Conservation (phyloP, 352 stramenopile species). For the Phytopythium aichiense region DNA sequence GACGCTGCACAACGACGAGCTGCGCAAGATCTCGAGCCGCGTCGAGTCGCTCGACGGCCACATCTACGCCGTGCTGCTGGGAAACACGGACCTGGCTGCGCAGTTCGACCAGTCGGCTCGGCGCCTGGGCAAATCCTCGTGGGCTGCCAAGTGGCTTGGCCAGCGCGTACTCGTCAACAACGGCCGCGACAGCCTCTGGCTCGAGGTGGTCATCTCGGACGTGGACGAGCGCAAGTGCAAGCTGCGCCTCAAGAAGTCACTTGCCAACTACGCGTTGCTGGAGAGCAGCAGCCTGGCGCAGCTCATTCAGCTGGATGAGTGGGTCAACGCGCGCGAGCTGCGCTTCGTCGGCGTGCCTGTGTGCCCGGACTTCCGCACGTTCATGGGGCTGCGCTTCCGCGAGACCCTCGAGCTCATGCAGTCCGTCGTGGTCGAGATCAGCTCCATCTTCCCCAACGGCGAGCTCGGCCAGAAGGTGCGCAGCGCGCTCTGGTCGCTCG, state of each 20-base stretch:
- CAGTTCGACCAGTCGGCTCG: slow-evolving; percentile 12
- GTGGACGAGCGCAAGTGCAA: slow-evolving; percentile 65
- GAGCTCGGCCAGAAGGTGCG: slow-evolving; percentile 50
- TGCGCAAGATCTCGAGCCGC: slow-evolving; percentile 27
- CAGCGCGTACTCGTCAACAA: slow-evolving; percentile 67
- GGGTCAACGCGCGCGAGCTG: slow-evolving; percentile 51
- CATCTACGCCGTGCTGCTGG: slow-evolving; percentile 47
- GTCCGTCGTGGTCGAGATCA: slow-evolving; percentile 60
- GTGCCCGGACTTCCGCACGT: slow-evolving; percentile 59
- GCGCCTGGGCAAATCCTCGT: slow-evolving; percentile 29
- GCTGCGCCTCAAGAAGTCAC: slow-evolving; percentile 51
- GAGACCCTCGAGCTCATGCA: slow-evolving; percentile 58
- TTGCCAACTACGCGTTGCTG: slow-evolving; percentile 22
- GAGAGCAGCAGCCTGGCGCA: slow-evolving; percentile 38
- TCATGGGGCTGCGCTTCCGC: slow-evolving; percentile 63
- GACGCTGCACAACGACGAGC: slow-evolving; percentile 54
- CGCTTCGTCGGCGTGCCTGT: slow-evolving; percentile 38
- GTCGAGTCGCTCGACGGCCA: slow-evolving; percentile 64
- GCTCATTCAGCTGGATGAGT: slow-evolving; percentile 37
- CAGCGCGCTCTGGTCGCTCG: slow-evolving; percentile 47
- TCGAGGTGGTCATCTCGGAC: slow-evolving; percentile 51
- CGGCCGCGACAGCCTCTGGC: slow-evolving; percentile 61
- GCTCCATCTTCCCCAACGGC: slow-evolving; percentile 69
- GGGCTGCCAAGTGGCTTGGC: slow-evolving; percentile 46
- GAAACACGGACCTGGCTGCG: slow-evolving; percentile 21